Conservation (phyloP, 805 yeast genomes). For the Myxozyma sirexii region DNA sequence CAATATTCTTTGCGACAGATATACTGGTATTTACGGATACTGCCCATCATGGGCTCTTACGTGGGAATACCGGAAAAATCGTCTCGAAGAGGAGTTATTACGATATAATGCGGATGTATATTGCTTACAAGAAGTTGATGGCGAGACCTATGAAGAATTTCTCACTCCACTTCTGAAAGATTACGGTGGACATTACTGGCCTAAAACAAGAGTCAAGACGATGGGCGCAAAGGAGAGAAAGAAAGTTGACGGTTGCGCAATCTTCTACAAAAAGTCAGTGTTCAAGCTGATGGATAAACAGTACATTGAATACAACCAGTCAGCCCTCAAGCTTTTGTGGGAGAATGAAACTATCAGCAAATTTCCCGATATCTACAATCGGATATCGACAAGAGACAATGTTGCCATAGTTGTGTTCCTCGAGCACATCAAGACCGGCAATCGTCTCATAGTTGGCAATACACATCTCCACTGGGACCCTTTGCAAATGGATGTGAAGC, state of each 20-base stretch:
- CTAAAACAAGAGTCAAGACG: slow-evolving; percentile 89
- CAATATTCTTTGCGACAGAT: slow-evolving; percentile 92
- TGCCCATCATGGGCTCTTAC: slow-evolving; percentile 97
- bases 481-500: slow-evolving; percentile 89
- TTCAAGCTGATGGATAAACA: slow-evolving; percentile 73
- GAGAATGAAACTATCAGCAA: slow-evolving; percentile 75
- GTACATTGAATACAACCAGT: slow-evolving; percentile 72
- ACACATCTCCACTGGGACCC: slow-evolving; percentile 99
- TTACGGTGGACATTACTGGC: slow-evolving; percentile 78
- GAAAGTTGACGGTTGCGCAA: slow-evolving; percentile 98
- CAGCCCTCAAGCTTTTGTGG: slow-evolving; percentile 40
- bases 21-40: slow-evolving; percentile 90
- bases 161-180: slow-evolving; percentile 84
- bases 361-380: slow-evolving; percentile 90
- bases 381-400: slow-evolving; percentile 95
- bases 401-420: slow-evolving; percentile 78
- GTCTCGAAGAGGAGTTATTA: slow-evolving; percentile 71
- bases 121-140: slow-evolving; percentile 95
- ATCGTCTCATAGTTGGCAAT: slow-evolving; percentile 72
- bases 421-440: slow-evolving; percentile 73
- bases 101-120: slow-evolving; percentile 70
- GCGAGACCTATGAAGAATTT: slow-evolving; percentile 78
- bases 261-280: slow-evolving; percentile 71
- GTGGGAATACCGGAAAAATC: slow-evolving; percentile 86
- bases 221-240: slow-evolving; percentile 67